phyloP scores from a whole-genome alignment of 2,329 filamentous ascomycete genomes.

The Onygenales sp. region DNA sequence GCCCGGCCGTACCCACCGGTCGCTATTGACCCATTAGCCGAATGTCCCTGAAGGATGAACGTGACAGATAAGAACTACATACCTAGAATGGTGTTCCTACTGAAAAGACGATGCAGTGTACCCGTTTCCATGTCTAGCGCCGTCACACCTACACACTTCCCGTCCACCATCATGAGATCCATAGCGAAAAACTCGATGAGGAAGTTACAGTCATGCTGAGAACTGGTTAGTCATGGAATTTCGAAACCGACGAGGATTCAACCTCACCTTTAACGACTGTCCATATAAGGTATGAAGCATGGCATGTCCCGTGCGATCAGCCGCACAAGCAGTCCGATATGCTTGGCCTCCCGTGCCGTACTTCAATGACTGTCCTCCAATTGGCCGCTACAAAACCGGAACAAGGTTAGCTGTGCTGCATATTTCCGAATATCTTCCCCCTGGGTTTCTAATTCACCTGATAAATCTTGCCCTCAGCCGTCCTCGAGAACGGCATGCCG shows the following conservation, averaged over 20 bases:
- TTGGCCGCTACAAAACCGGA: conserved; percentile 71
- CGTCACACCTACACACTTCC: conserved; percentile 78
- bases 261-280: conserved; percentile 57
- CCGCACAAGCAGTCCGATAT: conserved; percentile 72
- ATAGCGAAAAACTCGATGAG: conserved; percentile 92
- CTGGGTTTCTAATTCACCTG: conserved; percentile 3
- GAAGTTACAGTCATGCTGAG: conserved; percentile 77
- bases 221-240: conserved; percentile 1
- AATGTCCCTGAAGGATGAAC: neutral
- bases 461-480: conserved; percentile 60
- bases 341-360: conserved; percentile 85
- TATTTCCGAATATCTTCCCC: neutral
- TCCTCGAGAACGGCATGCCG: conserved; percentile 86
- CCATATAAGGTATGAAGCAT: conserved; percentile 88
- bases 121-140: conserved; percentile 91
- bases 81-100: conserved; percentile 65
- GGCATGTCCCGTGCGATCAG: conserved; percentile 81
- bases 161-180: conserved; percentile 85
- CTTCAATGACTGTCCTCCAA: conserved; percentile 81
- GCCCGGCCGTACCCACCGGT: conserved; percentile 85
- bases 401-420: neutral
- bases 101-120: conserved; percentile 79
- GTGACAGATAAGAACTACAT: neutral
- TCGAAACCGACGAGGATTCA: neutral
- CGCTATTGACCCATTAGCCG: conserved; percentile 44